These are phyloP conservation scores for Claviceps fusiformis DNA, from an alignment of 2,329 filamentous ascomycete species.

Conservation along the genomic window DNA sequence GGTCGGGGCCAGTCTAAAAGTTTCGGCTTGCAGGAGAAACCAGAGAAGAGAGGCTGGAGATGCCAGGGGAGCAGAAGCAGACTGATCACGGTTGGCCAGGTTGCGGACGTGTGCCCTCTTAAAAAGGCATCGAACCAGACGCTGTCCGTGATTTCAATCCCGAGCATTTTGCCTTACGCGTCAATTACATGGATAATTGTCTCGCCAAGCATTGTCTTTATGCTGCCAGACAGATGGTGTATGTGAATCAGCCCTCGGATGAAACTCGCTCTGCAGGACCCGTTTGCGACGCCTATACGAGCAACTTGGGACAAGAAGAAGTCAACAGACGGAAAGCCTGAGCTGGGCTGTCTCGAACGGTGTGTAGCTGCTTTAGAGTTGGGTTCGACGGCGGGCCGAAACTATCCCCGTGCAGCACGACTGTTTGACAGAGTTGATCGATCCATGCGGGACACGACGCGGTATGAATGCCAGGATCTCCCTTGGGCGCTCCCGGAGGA, in stretches of 20 bases:
- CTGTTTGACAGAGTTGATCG: neutral
- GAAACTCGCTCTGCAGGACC: neutral
- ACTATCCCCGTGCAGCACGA: neutral
- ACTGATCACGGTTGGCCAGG: neutral
- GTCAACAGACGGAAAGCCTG: neutral
- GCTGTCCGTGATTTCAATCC: neutral
- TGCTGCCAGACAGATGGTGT: neutral
- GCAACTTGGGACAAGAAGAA: neutral
- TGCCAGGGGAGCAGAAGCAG: too few species aligned
- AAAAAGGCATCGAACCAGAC: neutral
- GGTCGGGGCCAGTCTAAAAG: neutral
- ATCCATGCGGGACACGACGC: neutral
- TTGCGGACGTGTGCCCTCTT: neutral
- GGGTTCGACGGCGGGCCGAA: neutral
- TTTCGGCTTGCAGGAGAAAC: neutral
- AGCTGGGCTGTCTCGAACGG: neutral
- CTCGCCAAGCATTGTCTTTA: neutral
- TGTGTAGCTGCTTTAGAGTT: neutral
- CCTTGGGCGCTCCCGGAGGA: neutral
- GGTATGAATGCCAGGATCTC: neutral
- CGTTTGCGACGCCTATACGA: neutral
- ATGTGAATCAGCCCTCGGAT: neutral
- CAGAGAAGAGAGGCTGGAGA: neutral
- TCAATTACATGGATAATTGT: neutral
- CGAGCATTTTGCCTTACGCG: neutral